Evolutionary conservation across 768 basidiomycete species (phyloP), one percentile per base, ranked within the genome.

Genomic region (Saitozyma podzolica): DNA sequence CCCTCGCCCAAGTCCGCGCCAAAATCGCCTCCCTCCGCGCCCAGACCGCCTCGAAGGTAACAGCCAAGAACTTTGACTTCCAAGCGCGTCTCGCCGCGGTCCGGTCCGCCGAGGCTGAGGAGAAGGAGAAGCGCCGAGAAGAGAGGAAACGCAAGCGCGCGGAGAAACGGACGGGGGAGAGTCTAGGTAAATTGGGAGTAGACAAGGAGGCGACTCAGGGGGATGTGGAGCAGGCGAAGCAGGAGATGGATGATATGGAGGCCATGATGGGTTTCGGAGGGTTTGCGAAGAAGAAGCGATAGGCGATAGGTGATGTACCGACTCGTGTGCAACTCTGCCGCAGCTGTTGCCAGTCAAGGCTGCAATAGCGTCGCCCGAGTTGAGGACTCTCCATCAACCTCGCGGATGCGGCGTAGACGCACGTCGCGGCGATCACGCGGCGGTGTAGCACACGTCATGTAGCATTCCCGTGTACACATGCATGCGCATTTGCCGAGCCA

Each of bases 31-130:
- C 85, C 43, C 82, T 99, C 40, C 87, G 95, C 13, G 92, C 91
- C 78, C 88, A 87, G 79, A 94, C 94, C 2, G 89, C 87, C 64
- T 87, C 89, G 48, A 87, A 88, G 8, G 86, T 92, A 0, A 83
- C 85, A 37, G 88, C 91, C 0, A 96, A 96, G 76, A 86, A 88
- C n/a, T 99, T 86, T 74, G 95, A 99, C 81, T 99, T 99, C 81
- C 89, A 93, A 72, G 82, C 89, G 73, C 89, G 96, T 37, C 80
- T 98, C 11, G 86, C 87, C 40, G 90, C 92, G 69, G 86, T 97
- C 55, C 87, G 86, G 67, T 86, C 84, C 39, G 87, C 86, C 68
- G 91, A 94, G 78, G 81, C 83, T 9, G 82, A 85, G 0, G 80
- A 85, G 29, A 86, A 90, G 11, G 85, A 86, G 40, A 62, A 72